phyloP scores from a whole-genome alignment of 805 yeast species.

The Kazachstania psychrophila region DNA sequence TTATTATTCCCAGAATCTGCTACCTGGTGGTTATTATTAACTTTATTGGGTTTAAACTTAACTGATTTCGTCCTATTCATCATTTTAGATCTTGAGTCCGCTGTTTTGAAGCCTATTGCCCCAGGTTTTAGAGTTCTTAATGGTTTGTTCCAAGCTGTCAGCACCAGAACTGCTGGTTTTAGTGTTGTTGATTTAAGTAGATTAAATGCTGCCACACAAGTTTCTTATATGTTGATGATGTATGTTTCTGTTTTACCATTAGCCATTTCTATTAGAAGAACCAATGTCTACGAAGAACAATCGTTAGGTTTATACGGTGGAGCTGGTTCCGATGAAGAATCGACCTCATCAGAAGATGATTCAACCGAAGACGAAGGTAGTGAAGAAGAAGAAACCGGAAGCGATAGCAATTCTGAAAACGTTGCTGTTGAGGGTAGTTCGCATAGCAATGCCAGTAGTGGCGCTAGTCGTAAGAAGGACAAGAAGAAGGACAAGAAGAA shows the following conservation, averaged over 20 bases:
- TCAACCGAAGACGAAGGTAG: conserved; percentile 5
- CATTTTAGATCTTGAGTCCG: conserved; percentile 57
- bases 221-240: conserved; percentile 94
- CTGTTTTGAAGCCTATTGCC: conserved; percentile 44
- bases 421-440: conserved; percentile 2
- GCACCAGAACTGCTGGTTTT: conserved; percentile 93
- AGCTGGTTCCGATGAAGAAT: conserved; percentile 23
- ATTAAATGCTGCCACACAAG: conserved; percentile 86
- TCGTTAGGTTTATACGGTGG: conserved; percentile 80
- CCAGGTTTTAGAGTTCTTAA: conserved; percentile 64
- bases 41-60: conserved; percentile 61
- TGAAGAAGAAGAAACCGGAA: conserved; percentile 3
- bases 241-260: conserved; percentile 92
- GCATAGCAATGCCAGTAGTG: background rate
- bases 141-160: conserved; percentile 84
- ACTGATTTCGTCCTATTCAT: conserved; percentile 75
- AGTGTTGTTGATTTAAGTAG: conserved; percentile 56
- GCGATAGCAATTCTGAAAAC: background rate
- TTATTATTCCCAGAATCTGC: conserved; percentile 84
- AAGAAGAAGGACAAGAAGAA: conserved; percentile 10
- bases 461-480: conserved; percentile 14
- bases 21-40: conserved; percentile 86
- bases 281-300: conserved; percentile 96
- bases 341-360: conserved; percentile 16
- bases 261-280: conserved; percentile 92